Evolutionary conservation across 1,284 basidiomycete genomes (phyloP).

Genomic region (Puccinia coronata): DNA sequence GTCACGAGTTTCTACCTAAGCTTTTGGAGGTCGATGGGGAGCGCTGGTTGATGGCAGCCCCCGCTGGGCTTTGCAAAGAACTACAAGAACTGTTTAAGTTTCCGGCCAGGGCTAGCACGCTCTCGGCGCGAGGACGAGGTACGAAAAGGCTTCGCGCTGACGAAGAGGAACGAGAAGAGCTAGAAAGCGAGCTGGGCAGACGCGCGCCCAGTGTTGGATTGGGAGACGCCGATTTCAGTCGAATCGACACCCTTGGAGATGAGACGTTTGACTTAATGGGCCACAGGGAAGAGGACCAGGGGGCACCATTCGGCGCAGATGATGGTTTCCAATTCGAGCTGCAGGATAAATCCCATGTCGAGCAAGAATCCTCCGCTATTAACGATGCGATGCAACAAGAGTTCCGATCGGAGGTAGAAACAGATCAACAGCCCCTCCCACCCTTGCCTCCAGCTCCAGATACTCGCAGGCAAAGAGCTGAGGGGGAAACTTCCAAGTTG

Average conservation of each 20-base stretch:
- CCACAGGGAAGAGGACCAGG: neutral
- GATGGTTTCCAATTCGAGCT: slow-evolving; percentile 20
- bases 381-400: slow-evolving; percentile 2
- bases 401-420: neutral
- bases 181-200: slow-evolving; percentile 26
- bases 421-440: slow-evolving; percentile 14
- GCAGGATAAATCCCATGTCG: neutral
- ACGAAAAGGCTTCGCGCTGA: neutral
- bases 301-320: neutral
- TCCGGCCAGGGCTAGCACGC: slow-evolving; percentile 11
- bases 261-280: slow-evolving; percentile 31
- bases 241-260: slow-evolving; percentile 3
- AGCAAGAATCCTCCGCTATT: neutral
- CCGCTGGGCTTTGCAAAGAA: slow-evolving; percentile 32
- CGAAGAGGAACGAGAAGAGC: slow-evolving; percentile 17
- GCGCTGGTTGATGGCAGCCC: slow-evolving; percentile 38
- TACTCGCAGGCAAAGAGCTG: neutral
- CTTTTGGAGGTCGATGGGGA: slow-evolving; percentile 14
- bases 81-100: slow-evolving; percentile 41
- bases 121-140: neutral
- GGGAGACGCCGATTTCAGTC: slow-evolving; percentile 10
- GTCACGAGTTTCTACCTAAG: slow-evolving; percentile 18
- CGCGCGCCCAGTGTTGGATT: neutral
- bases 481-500: slow-evolving; percentile 19
- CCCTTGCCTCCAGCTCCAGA: neutral